phyloP scores from a whole-genome alignment of 441 rosid species.

The Arabidopsis lyrata region DNA sequence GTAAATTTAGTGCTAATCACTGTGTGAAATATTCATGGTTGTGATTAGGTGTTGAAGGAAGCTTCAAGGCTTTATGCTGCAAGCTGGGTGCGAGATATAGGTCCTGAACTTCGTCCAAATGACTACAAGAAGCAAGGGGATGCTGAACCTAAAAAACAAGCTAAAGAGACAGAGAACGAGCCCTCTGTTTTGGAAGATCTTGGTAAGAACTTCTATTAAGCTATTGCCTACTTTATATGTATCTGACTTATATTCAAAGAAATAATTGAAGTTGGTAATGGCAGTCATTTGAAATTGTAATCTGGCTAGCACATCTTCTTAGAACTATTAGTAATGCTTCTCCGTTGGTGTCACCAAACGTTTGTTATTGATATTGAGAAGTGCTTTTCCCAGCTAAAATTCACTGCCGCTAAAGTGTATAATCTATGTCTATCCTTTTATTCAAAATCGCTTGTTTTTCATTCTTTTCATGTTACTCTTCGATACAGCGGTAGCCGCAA shows the following conservation, averaged over 20 bases:
- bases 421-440: background rate
- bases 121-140: slow-evolving; percentile 67
- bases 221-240: background rate
- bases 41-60: slow-evolving; percentile 72
- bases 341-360: background rate
- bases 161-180: slow-evolving; percentile 52
- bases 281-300: background rate
- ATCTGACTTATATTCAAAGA: background rate
- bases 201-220: slow-evolving; percentile 51
- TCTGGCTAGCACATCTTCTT: background rate
- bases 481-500: slow-evolving; percentile 77
- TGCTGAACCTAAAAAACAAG: slow-evolving; percentile 47
- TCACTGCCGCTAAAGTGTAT: background rate
- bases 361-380: slow-evolving; percentile 17
- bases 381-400: background rate
- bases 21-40: slow-evolving; percentile 7
- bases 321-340: background rate
- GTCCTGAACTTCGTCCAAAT: slow-evolving; percentile 89
- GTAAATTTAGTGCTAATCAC: slow-evolving; percentile 3
- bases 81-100: slow-evolving; percentile 91
- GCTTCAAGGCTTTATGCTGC: slow-evolving; percentile 89
- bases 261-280: background rate
- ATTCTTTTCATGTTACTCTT: background rate
- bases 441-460: background rate
- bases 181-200: slow-evolving; percentile 88